Evolutionary conservation across 139 green algal genomes (phyloP), one percentile per base, ranked within the genome.

Genomic region (Tetraselmis striata): DNA sequence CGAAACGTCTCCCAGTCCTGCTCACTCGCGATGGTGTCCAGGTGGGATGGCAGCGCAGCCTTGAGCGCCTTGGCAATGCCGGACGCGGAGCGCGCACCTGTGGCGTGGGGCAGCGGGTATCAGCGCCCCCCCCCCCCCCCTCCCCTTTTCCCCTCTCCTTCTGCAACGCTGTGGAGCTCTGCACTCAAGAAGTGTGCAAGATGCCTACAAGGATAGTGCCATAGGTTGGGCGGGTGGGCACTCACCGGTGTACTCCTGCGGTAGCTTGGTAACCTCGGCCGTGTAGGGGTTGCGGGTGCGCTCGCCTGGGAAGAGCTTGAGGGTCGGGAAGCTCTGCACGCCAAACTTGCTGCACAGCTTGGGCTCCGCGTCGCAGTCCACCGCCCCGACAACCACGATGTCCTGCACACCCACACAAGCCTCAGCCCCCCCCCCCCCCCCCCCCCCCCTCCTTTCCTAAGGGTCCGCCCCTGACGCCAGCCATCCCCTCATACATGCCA

Each of bases 321-420:
- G 94, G 5, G 93, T 95, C 0, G 94, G 94, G 82, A 94, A 97
- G 28, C 92, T 91, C 5, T 84, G 77, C 1, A 97, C 86, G 29
- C 83, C 83, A 59, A 81, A 89, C 80, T 87, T 87, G 76, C 83
- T 25, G 85, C 94, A 98, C 27, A 95, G 83, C 26, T 76, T 45
- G 67, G 90, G 75, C 75, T 95, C 79, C 11, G 84, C 87, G 28
- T 97, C 94, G 79, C 94, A 98, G 87, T 98, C 94, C 27, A 97
- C 90, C 0, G 90, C 94, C 25, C 83, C 91, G 59, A 96, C 90
- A 5, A 89, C 28, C 22, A 81, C 32, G 24, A 87, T 67, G 2
- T 22, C 31, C 23, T 29, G 30, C 25, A 30, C 78, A n/a, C n/a
- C n/a, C n/a, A n/a, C n/a, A n/a, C n/a, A n/a, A n/a, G n/a, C n/a